phyloP scores from a whole-genome alignment of 345 rosid genomes.

The Salix arbutifolia region DNA sequence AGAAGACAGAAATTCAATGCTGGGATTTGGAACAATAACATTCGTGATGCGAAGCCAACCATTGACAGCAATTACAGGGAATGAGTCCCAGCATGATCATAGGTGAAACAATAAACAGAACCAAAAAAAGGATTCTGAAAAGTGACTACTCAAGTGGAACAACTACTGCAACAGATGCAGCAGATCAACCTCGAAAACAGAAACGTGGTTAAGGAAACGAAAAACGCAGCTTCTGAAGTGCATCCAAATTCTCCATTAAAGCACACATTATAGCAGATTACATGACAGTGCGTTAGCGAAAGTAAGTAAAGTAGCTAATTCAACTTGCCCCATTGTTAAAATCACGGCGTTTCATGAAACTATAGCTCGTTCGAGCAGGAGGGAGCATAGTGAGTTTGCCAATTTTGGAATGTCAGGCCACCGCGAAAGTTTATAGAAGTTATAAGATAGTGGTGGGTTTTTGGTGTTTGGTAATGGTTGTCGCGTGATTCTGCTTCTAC shows the following conservation, averaged over 20 bases:
- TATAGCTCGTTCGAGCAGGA: conserved; percentile 36
- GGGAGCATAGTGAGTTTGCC: conserved; percentile 39
- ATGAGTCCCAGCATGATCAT: not conserved
- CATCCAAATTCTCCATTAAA: not conserved
- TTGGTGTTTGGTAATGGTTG: not conserved
- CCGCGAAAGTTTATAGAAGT: conserved; percentile 32
- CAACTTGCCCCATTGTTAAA: conserved; percentile 28
- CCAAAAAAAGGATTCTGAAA: not conserved
- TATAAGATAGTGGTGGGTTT: not conserved
- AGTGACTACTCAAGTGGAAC: not conserved
- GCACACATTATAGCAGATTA: not conserved
- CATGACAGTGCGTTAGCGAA: conserved; percentile 31
- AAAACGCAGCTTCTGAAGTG: not conserved
- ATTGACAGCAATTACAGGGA: not conserved
- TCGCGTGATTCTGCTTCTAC: conserved; percentile 16
- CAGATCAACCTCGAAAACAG: not conserved
- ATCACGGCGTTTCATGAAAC: conserved; percentile 49
- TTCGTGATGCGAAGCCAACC: not conserved
- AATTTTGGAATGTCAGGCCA: not conserved
- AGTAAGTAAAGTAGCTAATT: conserved; percentile 30
- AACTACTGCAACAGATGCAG: not conserved
- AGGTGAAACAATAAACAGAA: not conserved
- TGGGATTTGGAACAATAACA: conserved; percentile 5
- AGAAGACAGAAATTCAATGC: not conserved
- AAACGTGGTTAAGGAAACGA: not conserved